Conservation (phyloP, 108 stramenopile species). For the Craspedostauros australis region DNA sequence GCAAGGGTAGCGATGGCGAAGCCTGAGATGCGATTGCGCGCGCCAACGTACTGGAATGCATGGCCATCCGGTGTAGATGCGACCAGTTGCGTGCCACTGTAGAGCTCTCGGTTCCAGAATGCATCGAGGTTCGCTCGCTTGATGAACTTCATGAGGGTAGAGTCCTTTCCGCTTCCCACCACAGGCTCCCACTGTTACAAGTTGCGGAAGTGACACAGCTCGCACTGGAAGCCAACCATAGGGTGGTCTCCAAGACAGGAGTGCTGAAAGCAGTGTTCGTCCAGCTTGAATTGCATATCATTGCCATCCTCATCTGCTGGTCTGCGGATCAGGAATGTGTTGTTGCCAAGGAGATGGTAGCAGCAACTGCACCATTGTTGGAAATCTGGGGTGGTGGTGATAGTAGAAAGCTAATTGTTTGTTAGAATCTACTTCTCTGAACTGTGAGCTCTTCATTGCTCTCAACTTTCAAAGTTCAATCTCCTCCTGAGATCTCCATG, state of each 20-base stretch:
- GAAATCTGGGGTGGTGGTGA: no score
- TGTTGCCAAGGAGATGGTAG: background rate
- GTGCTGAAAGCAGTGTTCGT: slow-evolving; percentile 4
- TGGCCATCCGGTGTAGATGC: background rate
- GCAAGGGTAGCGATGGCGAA: no score
- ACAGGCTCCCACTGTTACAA: slow-evolving; percentile 11
- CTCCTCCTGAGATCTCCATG: no score
- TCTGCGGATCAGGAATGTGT: background rate
- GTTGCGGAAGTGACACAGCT: slow-evolving; percentile 38
- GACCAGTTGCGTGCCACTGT: slow-evolving; percentile 20
- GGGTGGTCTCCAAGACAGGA: slow-evolving; percentile 31
- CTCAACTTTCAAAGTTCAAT: no score
- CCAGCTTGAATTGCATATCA: background rate
- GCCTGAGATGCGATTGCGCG: no score
- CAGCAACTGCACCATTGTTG: slow-evolving; percentile 37
- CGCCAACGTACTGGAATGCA: background rate
- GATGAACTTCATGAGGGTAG: slow-evolving; percentile 5
- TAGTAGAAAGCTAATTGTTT: no score
- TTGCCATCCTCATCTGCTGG: slow-evolving; percentile 5
- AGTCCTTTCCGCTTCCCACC: background rate
- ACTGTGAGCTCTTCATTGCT: no score
- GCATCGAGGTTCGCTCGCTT: slow-evolving; percentile 45
- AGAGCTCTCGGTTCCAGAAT: slow-evolving; percentile 27
- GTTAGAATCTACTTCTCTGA: no score
- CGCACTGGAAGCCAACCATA: slow-evolving; percentile 40